Evolutionary conservation across 768 basidiomycete genomes (phyloP).

Genomic region (Pholiota microspora): DNA sequence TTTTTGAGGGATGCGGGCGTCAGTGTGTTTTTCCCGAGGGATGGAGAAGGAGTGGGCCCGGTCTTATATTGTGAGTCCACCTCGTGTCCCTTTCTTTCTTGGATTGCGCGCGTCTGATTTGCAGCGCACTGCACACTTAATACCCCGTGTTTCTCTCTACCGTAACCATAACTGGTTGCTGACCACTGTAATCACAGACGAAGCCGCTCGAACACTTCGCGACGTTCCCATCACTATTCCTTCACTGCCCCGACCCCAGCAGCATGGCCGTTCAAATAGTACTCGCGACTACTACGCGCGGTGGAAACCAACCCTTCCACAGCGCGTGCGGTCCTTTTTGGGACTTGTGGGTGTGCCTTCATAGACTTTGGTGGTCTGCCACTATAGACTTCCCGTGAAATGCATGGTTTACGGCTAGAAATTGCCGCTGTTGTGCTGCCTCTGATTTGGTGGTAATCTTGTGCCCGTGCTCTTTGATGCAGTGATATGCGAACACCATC

Average conservation of each 20-base stretch:
- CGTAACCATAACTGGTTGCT: background rate
- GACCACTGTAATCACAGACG: slow-evolving; percentile 13
- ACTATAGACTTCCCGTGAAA: no score
- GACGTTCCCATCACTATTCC: slow-evolving; percentile 23
- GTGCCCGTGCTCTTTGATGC: no score
- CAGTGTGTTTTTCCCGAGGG: slow-evolving; percentile 25
- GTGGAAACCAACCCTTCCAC: slow-evolving; percentile 22
- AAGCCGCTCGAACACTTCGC: slow-evolving; percentile 17
- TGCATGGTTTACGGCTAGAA: no score
- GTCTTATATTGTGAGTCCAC: slow-evolving; percentile 27
- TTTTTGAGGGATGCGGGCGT: slow-evolving; percentile 28
- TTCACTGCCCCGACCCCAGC: slow-evolving; percentile 4
- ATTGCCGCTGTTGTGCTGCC: no score
- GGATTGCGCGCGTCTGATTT: no score
- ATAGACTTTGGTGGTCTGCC: no score
- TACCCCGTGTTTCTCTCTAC: background rate
- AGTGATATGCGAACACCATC: no score
- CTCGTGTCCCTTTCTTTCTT: background rate
- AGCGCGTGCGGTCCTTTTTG: slow-evolving; percentile 24
- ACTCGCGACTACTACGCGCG: slow-evolving; percentile 1
- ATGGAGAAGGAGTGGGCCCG: slow-evolving; percentile 25
- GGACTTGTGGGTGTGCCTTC: slow-evolving; percentile 6
- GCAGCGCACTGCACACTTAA: no score
- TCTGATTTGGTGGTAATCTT: no score
- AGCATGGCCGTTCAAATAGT: background rate